Percentiles rank a stretch among this genome's conserved stretches.
Conservation (phyloP, 2,329 filamentous ascomycete species). For the Aschersonia sp. region DNA sequence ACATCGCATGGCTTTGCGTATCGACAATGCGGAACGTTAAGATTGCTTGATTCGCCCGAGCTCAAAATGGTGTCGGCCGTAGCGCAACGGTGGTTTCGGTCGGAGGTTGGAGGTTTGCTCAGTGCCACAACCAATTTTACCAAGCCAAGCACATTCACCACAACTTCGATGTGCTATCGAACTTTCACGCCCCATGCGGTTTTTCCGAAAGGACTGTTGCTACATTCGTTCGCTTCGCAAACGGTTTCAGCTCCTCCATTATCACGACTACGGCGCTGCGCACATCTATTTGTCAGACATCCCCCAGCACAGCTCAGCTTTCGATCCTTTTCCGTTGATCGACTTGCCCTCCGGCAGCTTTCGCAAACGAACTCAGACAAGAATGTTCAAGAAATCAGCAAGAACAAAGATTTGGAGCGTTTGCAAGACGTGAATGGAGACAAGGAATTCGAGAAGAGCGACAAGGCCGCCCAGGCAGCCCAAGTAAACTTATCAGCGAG, state of each 20-base stretch:
- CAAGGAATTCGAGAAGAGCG: constrained; percentile 47
- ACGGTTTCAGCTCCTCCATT: background rate
- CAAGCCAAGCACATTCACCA: constrained; percentile 8
- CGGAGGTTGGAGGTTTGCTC: constrained; percentile 17
- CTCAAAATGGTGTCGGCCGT: constrained; percentile 33
- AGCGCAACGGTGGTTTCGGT: constrained; percentile 33
- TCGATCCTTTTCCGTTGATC: constrained; percentile 16
- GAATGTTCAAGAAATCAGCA: constrained; percentile 22
- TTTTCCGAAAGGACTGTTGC: background rate
- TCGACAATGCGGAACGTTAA: constrained; percentile 16
- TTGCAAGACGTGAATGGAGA: constrained; percentile 17
- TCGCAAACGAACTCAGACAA: constrained; percentile 14
- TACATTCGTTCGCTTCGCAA: background rate
- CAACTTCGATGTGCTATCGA: background rate
- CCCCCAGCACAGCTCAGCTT: background rate
- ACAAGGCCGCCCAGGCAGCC: constrained; percentile 73
- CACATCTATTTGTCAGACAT: too few species aligned
- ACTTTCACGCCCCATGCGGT: background rate
- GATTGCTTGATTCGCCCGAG: constrained; percentile 5
- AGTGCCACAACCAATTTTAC: constrained; percentile 7
- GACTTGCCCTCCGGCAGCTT: constrained; percentile 9
- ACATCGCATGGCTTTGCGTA: constrained; percentile 1
- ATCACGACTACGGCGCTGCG: too few species aligned
- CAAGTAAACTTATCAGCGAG: constrained; percentile 82
- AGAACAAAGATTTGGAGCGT: constrained; percentile 13